These are phyloP conservation scores for Lasiodiplodia sp. DNA, from an alignment of 2,329 filamentous ascomycete species.

Conservation along the genomic window DNA sequence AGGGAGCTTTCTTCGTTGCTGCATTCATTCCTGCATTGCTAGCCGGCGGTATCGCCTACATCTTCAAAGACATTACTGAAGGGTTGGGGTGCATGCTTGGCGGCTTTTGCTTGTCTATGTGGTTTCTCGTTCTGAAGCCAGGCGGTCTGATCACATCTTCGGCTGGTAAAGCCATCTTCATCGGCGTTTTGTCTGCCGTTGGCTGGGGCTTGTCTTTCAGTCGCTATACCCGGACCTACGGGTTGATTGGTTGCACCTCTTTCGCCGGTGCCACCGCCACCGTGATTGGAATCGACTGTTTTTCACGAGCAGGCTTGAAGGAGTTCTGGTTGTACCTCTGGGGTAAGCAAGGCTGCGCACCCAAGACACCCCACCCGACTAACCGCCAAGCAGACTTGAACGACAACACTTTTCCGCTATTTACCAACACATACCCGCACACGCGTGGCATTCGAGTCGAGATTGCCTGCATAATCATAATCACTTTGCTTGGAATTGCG, in stretches of 20 bases:
- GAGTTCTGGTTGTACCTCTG: conserved; percentile 97
- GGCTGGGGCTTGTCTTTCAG: conserved; percentile 73
- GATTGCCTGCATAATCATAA: conserved; percentile 76
- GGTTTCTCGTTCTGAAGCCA: conserved; percentile 79
- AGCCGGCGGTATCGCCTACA: conserved; percentile 74
- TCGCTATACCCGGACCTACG: conserved; percentile 78
- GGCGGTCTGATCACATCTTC: conserved; percentile 75
- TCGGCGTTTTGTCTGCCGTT: conserved; percentile 72
- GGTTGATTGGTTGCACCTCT: conserved; percentile 76
- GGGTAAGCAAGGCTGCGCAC: conserved; percentile 57
- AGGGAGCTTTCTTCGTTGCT: conserved; percentile 88
- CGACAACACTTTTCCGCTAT: conserved; percentile 77
- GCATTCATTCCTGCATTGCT: conserved; percentile 74
- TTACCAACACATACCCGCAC: conserved; percentile 79
- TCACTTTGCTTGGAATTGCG: conserved; percentile 77
- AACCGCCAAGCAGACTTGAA: conserved; percentile 67
- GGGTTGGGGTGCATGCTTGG: conserved; percentile 87
- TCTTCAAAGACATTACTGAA: conserved; percentile 85
- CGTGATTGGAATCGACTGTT: conserved; percentile 88
- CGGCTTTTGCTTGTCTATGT: conserved; percentile 88
- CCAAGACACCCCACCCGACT: not conserved
- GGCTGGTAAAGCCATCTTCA: conserved; percentile 74
- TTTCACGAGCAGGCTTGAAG: conserved; percentile 86
- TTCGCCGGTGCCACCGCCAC: conserved; percentile 82
- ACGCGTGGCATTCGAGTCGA: conserved; percentile 89